Conservation (phyloP, 805 yeast genomes). For the Sungouiozyma ichnusensis region DNA sequence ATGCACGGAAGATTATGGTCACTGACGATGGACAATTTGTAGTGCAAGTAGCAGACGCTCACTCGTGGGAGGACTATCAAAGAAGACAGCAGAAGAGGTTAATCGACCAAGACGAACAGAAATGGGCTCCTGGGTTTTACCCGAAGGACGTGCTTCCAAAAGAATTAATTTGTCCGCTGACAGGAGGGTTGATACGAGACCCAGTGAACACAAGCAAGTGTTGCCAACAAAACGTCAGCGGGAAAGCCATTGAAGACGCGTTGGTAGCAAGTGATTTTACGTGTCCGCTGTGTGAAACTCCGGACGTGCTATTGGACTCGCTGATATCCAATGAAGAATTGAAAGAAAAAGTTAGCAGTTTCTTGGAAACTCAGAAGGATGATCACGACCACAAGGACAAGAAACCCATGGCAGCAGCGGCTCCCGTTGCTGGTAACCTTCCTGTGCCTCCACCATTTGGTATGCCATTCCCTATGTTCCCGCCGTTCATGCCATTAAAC, state of each 20-base stretch:
- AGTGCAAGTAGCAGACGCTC: conserved; percentile 87
- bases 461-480: conserved; percentile 31
- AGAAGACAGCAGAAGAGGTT: conserved; percentile 38
- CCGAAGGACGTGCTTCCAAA: conserved; percentile 34
- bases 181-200: conserved; percentile 48
- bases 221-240: conserved; percentile 50
- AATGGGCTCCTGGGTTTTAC: conserved; percentile 37
- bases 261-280: conserved; percentile 75
- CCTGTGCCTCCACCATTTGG: conserved; percentile 27
- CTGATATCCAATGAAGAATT: conserved; percentile 52
- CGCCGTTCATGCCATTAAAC: conserved; percentile 21
- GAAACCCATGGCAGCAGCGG: not conserved
- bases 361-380: conserved; percentile 30
- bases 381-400: not conserved
- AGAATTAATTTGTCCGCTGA: conserved; percentile 60
- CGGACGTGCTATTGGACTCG: conserved; percentile 68
- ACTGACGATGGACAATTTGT: conserved; percentile 94
- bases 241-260: conserved; percentile 50
- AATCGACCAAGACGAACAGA: conserved; percentile 33
- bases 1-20: conserved; percentile 57
- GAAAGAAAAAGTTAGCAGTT: conserved; percentile 43
- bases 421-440: conserved; percentile 7
- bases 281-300: conserved; percentile 77
- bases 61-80: conserved; percentile 83
- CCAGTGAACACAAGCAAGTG: conserved; percentile 80